Evolutionary conservation across 2,329 filamentous ascomycete species (phyloP).

Genomic region (Neonectria punicea): DNA sequence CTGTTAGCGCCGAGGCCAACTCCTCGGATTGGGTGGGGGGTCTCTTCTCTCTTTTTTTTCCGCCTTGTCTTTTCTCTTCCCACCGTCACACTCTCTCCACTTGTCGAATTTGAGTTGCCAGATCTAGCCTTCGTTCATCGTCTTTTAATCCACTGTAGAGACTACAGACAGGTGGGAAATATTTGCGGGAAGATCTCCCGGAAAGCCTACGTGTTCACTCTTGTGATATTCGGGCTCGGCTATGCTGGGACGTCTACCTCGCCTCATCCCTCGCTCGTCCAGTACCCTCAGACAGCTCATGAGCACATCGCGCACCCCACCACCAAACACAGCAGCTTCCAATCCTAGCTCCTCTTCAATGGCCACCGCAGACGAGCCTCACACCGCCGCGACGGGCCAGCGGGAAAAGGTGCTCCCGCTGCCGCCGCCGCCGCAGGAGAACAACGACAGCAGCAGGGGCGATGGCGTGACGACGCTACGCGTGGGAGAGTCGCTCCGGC

Average conservation of each 20-base stretch:
- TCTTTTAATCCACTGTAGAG: not conserved
- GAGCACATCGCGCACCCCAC: slow-evolving; percentile 15
- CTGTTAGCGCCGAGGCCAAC: not conserved
- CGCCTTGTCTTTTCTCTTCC: not conserved
- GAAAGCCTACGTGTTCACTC: not conserved
- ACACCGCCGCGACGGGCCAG: not conserved
- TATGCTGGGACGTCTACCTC: slow-evolving; percentile 21
- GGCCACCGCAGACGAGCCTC: not conserved
- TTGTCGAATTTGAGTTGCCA: slow-evolving; percentile 3
- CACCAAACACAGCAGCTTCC: slow-evolving; percentile 10
- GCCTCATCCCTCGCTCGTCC: slow-evolving; percentile 9
- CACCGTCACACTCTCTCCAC: not conserved
- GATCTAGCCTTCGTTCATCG: not conserved
- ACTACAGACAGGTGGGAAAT: not conserved
- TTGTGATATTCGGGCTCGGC: not conserved
- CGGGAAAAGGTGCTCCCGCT: slow-evolving; percentile 2
- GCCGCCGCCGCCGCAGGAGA: slow-evolving; percentile 16
- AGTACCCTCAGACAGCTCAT: slow-evolving; percentile 9
- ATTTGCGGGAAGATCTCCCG: not conserved
- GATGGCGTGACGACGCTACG: slow-evolving; percentile 40
- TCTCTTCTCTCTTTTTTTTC: not conserved
- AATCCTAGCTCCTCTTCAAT: not conserved
- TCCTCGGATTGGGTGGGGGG: not conserved
- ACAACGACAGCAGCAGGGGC: slow-evolving; percentile 27
- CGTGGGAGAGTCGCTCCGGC: slow-evolving; percentile 56